Evolutionary conservation across 108 stramenopile genomes (phyloP).

Genomic region (Pseudonitzschia delicatissima): DNA sequence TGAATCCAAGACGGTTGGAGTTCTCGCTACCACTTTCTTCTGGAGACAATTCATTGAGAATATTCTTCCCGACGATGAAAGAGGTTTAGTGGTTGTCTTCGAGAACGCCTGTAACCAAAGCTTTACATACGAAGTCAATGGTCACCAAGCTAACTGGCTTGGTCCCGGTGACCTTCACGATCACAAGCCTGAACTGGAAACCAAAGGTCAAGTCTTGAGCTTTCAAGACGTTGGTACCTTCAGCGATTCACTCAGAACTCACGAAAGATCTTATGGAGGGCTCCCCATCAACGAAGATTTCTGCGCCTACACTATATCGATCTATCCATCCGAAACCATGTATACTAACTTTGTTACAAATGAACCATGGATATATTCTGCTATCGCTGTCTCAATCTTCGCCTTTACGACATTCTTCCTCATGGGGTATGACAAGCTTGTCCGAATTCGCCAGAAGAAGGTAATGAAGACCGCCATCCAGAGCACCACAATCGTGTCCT

Average conservation of each 20-base stretch:
- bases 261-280: too few relatives aligned
- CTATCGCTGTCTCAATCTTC: background rate
- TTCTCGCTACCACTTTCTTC: conserved; percentile 6
- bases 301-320: conserved; percentile 9
- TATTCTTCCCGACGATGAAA: conserved; percentile 4
- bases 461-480: conserved; percentile 21
- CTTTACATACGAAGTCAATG: conserved; percentile 30
- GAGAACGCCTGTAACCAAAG: conserved; percentile 25
- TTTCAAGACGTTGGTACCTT: too few relatives aligned
- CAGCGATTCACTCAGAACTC: too few relatives aligned
- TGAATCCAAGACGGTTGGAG: conserved; percentile 17
- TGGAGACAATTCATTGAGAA: conserved; percentile 21
- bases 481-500: conserved; percentile 44
- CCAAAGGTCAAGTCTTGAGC: too few relatives aligned
- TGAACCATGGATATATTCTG: background rate
- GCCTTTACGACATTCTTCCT: conserved; percentile 1
- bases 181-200: too few relatives aligned
- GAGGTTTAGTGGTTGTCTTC: conserved; percentile 33
- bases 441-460: conserved; percentile 14
- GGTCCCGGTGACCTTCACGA: conserved; percentile 29
- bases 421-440: conserved; percentile 3
- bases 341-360: background rate
- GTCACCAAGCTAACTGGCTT: conserved; percentile 6
- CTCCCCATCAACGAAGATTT: background rate
- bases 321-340: conserved; percentile 27